Conservation (phyloP, 345 rosid species). For the Combretum micranthum region DNA sequence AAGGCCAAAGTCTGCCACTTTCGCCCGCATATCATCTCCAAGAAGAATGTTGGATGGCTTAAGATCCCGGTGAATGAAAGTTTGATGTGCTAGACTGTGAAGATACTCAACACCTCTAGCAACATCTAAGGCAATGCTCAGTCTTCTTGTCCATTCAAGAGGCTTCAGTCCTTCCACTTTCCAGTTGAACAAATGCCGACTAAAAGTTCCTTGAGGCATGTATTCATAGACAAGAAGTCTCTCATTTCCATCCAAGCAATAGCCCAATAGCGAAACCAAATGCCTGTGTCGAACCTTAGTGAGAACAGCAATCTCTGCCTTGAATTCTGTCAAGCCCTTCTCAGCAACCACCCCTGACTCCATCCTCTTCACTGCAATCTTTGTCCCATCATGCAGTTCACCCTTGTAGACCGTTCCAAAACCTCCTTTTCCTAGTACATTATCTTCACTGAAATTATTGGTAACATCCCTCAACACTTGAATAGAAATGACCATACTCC, state of each 20-base stretch:
- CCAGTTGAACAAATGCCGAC: constrained; percentile 42
- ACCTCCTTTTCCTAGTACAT: constrained; percentile 75
- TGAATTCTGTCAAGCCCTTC: constrained; percentile 63
- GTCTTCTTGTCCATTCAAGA: constrained; percentile 52
- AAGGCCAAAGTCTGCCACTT: constrained; percentile 58
- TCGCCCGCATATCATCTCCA: constrained; percentile 57
- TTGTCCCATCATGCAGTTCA: constrained; percentile 73
- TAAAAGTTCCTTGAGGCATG: constrained; percentile 56
- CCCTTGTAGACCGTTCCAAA: constrained; percentile 91
- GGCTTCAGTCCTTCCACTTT: constrained; percentile 34
- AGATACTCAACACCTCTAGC: constrained; percentile 64
- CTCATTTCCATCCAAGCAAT: constrained; percentile 80
- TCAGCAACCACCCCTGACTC: constrained; percentile 52
- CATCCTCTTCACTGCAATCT: constrained; percentile 92
- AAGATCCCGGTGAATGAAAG: constrained; percentile 59
- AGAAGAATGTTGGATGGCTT: constrained; percentile 65
- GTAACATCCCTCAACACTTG: constrained; percentile 70
- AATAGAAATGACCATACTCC: constrained; percentile 71
- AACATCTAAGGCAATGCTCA: constrained; percentile 54
- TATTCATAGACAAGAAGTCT: constrained; percentile 70
- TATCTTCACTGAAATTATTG: constrained; percentile 62
- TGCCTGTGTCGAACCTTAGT: constrained; percentile 84
- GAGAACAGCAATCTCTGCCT: constrained; percentile 79
- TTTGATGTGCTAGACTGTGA: constrained; percentile 51
- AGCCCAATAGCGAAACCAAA: constrained; percentile 74